Base-by-base conservation (phyloP, 345 rosid genomes). In the Odontarrhena argentea region DNA sequence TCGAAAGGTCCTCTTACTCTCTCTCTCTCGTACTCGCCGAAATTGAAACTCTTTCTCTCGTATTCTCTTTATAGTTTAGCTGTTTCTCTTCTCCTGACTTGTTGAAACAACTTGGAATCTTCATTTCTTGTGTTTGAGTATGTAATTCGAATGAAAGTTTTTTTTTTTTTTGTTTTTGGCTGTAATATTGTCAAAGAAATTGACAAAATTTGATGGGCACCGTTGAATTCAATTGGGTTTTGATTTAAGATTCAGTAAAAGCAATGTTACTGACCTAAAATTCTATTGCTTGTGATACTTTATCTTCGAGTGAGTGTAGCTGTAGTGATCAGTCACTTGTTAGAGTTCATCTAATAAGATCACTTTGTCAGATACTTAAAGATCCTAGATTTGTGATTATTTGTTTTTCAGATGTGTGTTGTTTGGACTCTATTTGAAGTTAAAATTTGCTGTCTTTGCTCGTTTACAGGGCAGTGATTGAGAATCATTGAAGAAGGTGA, bases 401-500 rank as follows among this genome's bases (percentile, higher is more conserved):
- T 0, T 28, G 56, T 13, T 48, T 32, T 7, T 32, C 47, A 70
- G 63, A 62, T 63, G 62, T 65, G 46, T 50, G 22, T 49, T 37
- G 14, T 44, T 11, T 43, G 54, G 32, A 32, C 22, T 56, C 57
- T 47, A n/a, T 49, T n/a, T 41, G 10, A 51, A 73, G 36, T 59
- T 40, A 40, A 53, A 18, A 6, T 2, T 60, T 44, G 4, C 15
- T 51, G 12, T 57, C 12, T 42, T 59, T 35, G 15, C 45, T 44
- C 24, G 9, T 46, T 36, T 60, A 36, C 73, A 74, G 77, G 73
- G 73, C 63, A 55, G 68, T 74, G 69, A 10, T 54, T 40, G 77
- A 54, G 52, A 60, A 61, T 60, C 73, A 40, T 24, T 12, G 74
- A 62, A 60, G 65, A 74, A 74, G 77, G 73, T 61, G 77, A 55